Base-by-base conservation (phyloP, 805 yeast species). In the Maudiozyma bulderi region DNA sequence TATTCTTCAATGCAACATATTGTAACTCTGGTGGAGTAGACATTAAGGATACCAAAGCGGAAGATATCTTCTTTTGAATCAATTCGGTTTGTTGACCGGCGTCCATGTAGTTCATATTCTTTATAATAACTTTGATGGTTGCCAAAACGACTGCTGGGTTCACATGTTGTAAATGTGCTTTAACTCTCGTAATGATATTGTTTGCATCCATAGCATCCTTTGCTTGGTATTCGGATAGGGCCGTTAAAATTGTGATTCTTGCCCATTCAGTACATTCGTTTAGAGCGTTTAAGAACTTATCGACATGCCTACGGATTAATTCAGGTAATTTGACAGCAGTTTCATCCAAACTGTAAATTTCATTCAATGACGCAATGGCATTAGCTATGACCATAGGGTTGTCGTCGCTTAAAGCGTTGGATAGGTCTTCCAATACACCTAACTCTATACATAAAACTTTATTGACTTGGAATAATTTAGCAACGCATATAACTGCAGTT, bases 181-280 rank as follows among this genome's bases (percentile, higher is more conserved):
- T 78, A 8, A 88, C 89, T 53, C 96, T 76, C 59, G 91, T 97
- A 53, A 91, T 77, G 48, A 91, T 86, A 60, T 86, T 89, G 52
- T 77, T 80, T 2, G 95, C 89, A 62, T 90, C 96, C 13, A 75
- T 71, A 2, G 70, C 63, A 43, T 74, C 77, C 1, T 62, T 58
- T 0, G 95, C 73, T 5, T 71, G 62, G 64, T 83, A 91, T 43
- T 84, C 90, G 6, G 88, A 75, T 54, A 93, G 69, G 1, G 96
- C 89, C 1, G 86, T 79, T 51, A 93, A 73, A 42, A 93, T 86
- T 1, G 97, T 80, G 55, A 93, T 85, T 60, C 99, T 78, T 9
- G 99, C 99, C 99, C 99, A 93, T 70, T 93, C 99, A 0, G 98
- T 90, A 69, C 98, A 91, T 69, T 93, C 99, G 66, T 91, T 91